These are phyloP conservation scores for Xylaria palmicola DNA, from an alignment of 495 filamentous ascomycete species.

Conservation along the genomic window DNA sequence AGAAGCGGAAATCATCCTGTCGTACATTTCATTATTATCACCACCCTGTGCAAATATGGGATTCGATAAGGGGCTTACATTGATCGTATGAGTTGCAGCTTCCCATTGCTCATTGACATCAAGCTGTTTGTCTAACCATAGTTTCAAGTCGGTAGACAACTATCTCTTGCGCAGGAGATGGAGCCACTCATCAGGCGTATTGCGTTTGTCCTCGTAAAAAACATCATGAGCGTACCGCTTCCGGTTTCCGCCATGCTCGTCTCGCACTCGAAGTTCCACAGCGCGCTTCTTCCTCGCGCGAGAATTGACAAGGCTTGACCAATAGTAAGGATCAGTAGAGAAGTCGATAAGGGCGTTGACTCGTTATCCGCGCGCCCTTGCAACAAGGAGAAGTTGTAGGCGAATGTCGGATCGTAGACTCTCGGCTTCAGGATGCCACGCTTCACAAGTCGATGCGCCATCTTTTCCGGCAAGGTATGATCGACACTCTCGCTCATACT, in stretches of 20 bases:
- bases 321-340: not conserved
- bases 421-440: not conserved
- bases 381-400: slow-evolving; percentile 20
- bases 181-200: slow-evolving; percentile 16
- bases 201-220: not conserved
- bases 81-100: not conserved
- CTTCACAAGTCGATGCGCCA: not conserved
- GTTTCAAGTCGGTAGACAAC: slow-evolving; percentile 5
- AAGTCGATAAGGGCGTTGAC: not conserved
- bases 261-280: not conserved
- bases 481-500: slow-evolving; percentile 6
- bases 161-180: slow-evolving; percentile 20
- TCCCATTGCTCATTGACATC: not conserved
- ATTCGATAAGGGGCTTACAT: no score
- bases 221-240: not conserved
- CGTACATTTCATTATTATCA: no score
- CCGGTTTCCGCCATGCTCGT: not conserved
- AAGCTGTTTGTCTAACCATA: slow-evolving; percentile 8
- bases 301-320: not conserved
- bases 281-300: not conserved
- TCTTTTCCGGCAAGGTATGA: not conserved
- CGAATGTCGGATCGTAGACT: slow-evolving; percentile 23
- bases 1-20: not conserved
- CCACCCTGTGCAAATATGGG: no score
- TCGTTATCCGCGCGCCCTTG: not conserved